Conservation (phyloP, 495 filamentous ascomycete genomes). For the Neurospora sublineolata region DNA sequence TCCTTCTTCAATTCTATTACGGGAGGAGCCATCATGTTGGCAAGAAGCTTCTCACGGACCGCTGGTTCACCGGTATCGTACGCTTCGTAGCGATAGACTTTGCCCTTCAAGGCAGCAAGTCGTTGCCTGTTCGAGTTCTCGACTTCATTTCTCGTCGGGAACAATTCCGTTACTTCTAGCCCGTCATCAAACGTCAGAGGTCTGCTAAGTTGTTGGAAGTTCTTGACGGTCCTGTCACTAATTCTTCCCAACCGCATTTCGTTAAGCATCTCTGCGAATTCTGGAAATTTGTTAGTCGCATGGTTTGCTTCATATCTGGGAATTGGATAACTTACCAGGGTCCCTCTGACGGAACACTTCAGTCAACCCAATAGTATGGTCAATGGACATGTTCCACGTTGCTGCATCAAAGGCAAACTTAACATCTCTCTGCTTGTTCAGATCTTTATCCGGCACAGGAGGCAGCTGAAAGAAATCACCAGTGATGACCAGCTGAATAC, state of each 20-base stretch:
- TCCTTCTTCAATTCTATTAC: constrained; percentile 73
- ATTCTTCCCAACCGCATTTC: constrained; percentile 89
- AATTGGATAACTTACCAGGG: constrained; percentile 43
- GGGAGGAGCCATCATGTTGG: constrained; percentile 86
- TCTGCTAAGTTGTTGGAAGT: constrained; percentile 61
- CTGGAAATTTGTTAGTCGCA: constrained; percentile 24
- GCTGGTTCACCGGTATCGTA: constrained; percentile 63
- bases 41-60: constrained; percentile 63
- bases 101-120: constrained; percentile 60
- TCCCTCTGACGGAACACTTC: constrained; percentile 95
- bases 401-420: constrained; percentile 89
- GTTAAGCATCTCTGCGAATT: constrained; percentile 90
- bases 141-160: constrained; percentile 83
- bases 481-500: constrained; percentile 90
- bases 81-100: constrained; percentile 54
- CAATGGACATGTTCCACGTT: constrained; percentile 83
- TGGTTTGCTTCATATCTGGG: neutral
- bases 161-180: constrained; percentile 86
- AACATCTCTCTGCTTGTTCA: constrained; percentile 45
- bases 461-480: constrained; percentile 97
- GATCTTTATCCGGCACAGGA: constrained; percentile 63
- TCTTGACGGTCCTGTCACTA: constrained; percentile 51
- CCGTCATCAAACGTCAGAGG: constrained; percentile 61
- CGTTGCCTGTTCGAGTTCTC: constrained; percentile 71
- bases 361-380: constrained; percentile 90